Evolutionary conservation across 2,329 filamentous ascomycete species (phyloP), one percentile per base, ranked within the genome.

Genomic region (Orbilia oligospora): DNA sequence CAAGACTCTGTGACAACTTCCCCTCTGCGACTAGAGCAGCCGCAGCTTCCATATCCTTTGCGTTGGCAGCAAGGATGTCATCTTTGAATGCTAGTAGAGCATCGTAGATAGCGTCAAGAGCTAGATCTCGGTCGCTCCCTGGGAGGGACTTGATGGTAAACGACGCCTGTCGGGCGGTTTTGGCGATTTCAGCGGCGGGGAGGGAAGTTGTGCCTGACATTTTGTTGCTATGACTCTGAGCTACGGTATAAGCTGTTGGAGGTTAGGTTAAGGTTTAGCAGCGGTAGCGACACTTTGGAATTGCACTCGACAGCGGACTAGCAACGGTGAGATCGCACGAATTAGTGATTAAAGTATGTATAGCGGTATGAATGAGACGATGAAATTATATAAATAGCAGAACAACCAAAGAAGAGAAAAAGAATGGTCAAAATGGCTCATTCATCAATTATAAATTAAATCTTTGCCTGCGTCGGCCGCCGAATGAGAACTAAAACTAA

Each of bases 31-130:
- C 93, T 61, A 93, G 92, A 82, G 89, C 87, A 48, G 88, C 89
- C 2, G 96, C 96, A 55, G 88, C 86, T 68, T 91, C 90, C 67
- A 99, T 88, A 84, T 99, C 96, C 79, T 88, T 88, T 30, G 91
- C 91, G 86, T 99, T 99, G 79, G 96, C 96, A 49, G 91, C 90
- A 63, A 99, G 88, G 80, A 99, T 97, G 14, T 89, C 87, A 75
- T 92, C 88, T 84, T 90, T 92, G 63, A 91, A 89, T 6, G 87
- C 87, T 10, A 87, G 84, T 68, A 99, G 89, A n/a, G 91, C 93
- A 81, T 88, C 86, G 85, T 98, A 91, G 79, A 99, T 93, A 30
- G 91, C 89, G 58, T 91, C 92, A 80, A 99, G 87, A 58, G 96
- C 95, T 73, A 91, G 89, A 86, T 98, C 97, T 83, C 96, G 91